Conservation (phyloP, 768 basidiomycete genomes). For the Fibroporia radiculosa region DNA sequence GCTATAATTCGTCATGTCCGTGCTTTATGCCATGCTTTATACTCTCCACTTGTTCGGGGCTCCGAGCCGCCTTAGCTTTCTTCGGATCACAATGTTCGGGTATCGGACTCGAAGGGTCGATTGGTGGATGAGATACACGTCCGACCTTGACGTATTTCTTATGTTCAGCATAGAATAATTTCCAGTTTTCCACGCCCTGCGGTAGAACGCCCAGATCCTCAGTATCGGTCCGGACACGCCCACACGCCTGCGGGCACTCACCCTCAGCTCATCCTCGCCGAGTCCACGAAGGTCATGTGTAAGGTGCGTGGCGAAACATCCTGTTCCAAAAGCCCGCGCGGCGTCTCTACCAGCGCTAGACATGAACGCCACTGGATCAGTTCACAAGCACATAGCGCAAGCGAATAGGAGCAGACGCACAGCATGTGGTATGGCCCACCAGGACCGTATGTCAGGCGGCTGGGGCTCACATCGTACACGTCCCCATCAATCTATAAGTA, state of each 20-base stretch:
- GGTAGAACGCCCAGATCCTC: not conserved
- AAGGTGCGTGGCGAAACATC: slow-evolving; percentile 85
- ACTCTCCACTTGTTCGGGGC: slow-evolving; percentile 10
- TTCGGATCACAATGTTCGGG: slow-evolving; percentile 69
- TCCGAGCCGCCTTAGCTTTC: slow-evolving; percentile 28
- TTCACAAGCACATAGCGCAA: not conserved
- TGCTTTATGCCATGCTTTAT: slow-evolving; percentile 9
- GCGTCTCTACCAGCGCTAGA: slow-evolving; percentile 76
- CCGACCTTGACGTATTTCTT: slow-evolving; percentile 77
- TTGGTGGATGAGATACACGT: slow-evolving; percentile 63
- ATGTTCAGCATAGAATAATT: slow-evolving; percentile 78
- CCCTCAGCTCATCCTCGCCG: slow-evolving; percentile 60
- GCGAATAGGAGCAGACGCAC: slow-evolving; percentile 16
- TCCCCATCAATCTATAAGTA: slow-evolving; percentile 73
- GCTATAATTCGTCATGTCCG: slow-evolving; percentile 4
- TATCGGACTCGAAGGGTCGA: slow-evolving; percentile 69
- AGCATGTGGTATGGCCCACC: slow-evolving; percentile 79
- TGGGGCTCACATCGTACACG: slow-evolving; percentile 86
- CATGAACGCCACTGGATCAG: slow-evolving; percentile 13
- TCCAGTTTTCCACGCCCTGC: slow-evolving; percentile 83
- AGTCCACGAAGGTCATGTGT: slow-evolving; percentile 90
- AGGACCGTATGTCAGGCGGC: slow-evolving; percentile 71
- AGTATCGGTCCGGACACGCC: slow-evolving; percentile 2
- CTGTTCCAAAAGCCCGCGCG: slow-evolving; percentile 88
- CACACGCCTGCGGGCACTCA: slow-evolving; percentile 20